Evolutionary conservation across 306 rosid species (phyloP).

Genomic region (Quercus glauca): DNA sequence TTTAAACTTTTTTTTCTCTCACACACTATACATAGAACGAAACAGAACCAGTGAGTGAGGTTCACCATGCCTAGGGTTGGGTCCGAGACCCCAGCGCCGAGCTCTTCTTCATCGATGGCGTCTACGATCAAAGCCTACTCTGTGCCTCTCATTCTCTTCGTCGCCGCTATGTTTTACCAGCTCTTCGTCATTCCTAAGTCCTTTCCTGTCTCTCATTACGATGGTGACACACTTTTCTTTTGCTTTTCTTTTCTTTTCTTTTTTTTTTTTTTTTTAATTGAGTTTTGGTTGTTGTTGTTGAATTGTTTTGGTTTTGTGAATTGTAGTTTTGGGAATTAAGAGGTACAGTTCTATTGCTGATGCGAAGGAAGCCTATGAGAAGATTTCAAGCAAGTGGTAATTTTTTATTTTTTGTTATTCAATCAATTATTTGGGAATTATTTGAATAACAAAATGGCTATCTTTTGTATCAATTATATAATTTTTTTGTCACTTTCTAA

Average conservation of each 20-base stretch:
- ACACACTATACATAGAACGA: too few species aligned
- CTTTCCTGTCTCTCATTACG: constrained; percentile 81
- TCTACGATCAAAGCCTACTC: constrained; percentile 64
- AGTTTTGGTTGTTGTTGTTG: constrained; percentile 38
- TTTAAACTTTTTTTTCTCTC: background rate
- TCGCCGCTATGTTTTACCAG: constrained; percentile 67
- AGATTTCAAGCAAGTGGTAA: constrained; percentile 62
- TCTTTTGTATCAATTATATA: too few species aligned
- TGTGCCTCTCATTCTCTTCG: constrained; percentile 63
- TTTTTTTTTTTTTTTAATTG: background rate
- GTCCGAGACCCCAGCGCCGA: constrained; percentile 8
- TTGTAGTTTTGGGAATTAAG: constrained; percentile 54
- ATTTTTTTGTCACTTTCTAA: too few species aligned
- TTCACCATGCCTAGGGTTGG: constrained; percentile 44
- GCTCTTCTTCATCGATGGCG: constrained; percentile 24
- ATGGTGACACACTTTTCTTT: constrained; percentile 34
- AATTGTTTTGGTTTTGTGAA: constrained; percentile 3
- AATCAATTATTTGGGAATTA: background rate
- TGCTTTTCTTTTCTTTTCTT: background rate
- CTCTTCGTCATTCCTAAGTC: constrained; percentile 74
- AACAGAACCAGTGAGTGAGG: background rate
- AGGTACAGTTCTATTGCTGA: constrained; percentile 53
- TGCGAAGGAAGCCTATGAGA: constrained; percentile 59
- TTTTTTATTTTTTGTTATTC: background rate
- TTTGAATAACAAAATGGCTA: too few species aligned